Evolutionary conservation across 2,329 filamentous ascomycete genomes (phyloP).

Genomic region (Aspergillus terreus): DNA sequence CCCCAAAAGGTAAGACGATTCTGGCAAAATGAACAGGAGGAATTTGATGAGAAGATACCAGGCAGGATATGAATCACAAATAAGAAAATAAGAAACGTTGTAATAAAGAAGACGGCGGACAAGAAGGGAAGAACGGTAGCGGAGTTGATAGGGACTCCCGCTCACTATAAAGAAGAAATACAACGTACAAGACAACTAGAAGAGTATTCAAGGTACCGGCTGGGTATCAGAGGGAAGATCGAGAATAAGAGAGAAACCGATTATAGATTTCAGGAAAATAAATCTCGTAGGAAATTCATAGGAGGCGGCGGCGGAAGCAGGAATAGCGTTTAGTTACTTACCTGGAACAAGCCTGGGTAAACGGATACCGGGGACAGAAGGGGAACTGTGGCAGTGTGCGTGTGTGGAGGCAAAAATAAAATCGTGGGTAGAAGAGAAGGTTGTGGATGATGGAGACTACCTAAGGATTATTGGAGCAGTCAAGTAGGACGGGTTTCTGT

Average conservation of each 20-base stretch:
- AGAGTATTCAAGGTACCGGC: too few species aligned
- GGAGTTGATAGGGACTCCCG: too few species aligned
- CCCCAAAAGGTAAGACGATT: conserved; percentile 16
- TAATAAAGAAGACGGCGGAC: background rate
- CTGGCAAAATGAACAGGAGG: conserved; percentile 6
- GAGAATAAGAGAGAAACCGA: too few species aligned
- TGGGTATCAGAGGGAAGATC: too few species aligned
- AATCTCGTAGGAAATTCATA: too few species aligned
- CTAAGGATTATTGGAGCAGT: conserved; percentile 13
- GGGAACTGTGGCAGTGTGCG: conserved; percentile 21
- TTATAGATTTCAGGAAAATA: too few species aligned
- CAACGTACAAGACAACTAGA: background rate
- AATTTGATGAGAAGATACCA: background rate
- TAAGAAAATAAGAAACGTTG: background rate
- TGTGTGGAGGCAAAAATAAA: conserved; percentile 17
- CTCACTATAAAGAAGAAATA: background rate
- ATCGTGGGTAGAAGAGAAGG: conserved; percentile 6
- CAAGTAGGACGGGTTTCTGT: conserved; percentile 20
- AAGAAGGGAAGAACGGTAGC: background rate
- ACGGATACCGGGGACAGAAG: conserved; percentile 5
- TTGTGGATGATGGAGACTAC: conserved; percentile 11
- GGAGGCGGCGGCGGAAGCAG: background rate
- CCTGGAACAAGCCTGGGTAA: background rate
- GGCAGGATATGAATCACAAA: background rate
- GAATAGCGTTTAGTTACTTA: conserved; percentile 5